Conservation (phyloP, 768 basidiomycete genomes). For the Panus rudis region DNA sequence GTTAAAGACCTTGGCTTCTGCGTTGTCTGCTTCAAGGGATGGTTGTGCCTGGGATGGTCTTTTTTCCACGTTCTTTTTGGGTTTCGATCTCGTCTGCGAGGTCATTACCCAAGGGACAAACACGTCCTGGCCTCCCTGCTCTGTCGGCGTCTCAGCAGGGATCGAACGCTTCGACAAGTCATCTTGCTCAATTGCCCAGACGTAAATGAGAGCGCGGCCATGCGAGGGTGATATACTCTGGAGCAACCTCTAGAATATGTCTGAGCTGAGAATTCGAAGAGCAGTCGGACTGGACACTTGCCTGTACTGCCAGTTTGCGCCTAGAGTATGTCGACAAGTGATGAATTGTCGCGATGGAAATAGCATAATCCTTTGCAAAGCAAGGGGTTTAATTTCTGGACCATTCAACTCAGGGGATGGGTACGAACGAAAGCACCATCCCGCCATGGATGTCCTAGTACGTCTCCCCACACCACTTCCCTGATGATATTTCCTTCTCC, state of each 20-base stretch:
- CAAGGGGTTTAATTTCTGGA: background rate
- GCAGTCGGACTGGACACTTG: conserved; percentile 22
- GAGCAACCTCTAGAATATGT: conserved; percentile 45
- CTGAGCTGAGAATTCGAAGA: background rate
- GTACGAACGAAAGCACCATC: conserved; percentile 69
- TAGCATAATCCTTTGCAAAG: conserved; percentile 74
- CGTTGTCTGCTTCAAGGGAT: conserved; percentile 1
- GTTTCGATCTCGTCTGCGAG: conserved; percentile 24
- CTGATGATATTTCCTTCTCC: conserved; percentile 38
- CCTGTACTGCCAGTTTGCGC: conserved; percentile 68
- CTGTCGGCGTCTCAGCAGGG: conserved; percentile 23
- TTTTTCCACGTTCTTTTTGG: conserved; percentile 12
- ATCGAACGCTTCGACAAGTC: conserved; percentile 72
- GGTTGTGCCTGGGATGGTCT: background rate
- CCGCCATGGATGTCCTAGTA: conserved; percentile 69
- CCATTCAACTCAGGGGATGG: conserved; percentile 2
- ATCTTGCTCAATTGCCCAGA: conserved; percentile 97
- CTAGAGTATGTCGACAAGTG: conserved; percentile 81
- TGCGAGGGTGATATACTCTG: conserved; percentile 57
- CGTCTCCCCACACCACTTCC: conserved; percentile 80
- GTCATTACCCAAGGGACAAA: conserved; percentile 82
- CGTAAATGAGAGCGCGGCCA: conserved; percentile 84
- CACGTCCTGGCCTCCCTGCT: conserved; percentile 59
- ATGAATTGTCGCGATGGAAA: conserved; percentile 97
- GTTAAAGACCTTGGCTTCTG: conserved; percentile 50